Base-by-base conservation (phyloP, 2,329 filamentous ascomycete species). In the Colletotrichum liriopes region DNA sequence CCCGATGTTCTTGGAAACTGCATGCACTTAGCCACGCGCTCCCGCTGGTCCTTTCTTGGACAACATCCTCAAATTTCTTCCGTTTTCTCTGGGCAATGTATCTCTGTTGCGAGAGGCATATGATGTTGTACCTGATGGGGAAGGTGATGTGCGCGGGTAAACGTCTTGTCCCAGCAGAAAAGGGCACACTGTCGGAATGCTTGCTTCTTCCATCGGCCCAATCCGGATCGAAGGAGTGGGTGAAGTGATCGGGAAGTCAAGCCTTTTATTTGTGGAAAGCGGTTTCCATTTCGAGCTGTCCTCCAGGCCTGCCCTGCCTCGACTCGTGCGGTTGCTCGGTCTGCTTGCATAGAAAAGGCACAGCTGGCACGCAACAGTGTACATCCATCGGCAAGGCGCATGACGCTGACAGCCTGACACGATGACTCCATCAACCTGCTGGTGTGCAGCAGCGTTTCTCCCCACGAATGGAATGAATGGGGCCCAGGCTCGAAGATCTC, bases 11-110 rank as follows among this genome's bases (percentile, higher is more conserved):
- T 26, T 20, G 2, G 58, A 45, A 51, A 51, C 59, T 62, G 59
- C 59, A 62, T 62, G 45, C 59, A 51, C 32, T 14, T 32, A 62
- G 59, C 59, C 45, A 62, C 32, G 23, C 37, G 20, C 54, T 58
- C 23, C 41, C 2, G 20, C 11, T 12, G 23, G 2, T 47, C 12
- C 29, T 61, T 41, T 18, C 12, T 16, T 32, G 12, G 20, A n/a
- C 20, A 35, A 16, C 29, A 35, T 11, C n/a, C 29, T 29, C 26
- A 2, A 4, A 20, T 51, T 29, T 26, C n/a, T 37, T 51, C 45
- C 45, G n/a, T 5, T 26, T 18, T 26, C n/a, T 18, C 5, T 35
- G 29, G 43, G 12, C 26, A n/a, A 45, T 26, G 12, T 37, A 23
- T 23, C 23, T 29, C 43, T 20, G 7, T 47, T 47, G 18, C 3